These are phyloP conservation scores for Paecilomyces variotii DNA, from an alignment of 2,329 filamentous ascomycete genomes.

Conservation along the genomic window DNA sequence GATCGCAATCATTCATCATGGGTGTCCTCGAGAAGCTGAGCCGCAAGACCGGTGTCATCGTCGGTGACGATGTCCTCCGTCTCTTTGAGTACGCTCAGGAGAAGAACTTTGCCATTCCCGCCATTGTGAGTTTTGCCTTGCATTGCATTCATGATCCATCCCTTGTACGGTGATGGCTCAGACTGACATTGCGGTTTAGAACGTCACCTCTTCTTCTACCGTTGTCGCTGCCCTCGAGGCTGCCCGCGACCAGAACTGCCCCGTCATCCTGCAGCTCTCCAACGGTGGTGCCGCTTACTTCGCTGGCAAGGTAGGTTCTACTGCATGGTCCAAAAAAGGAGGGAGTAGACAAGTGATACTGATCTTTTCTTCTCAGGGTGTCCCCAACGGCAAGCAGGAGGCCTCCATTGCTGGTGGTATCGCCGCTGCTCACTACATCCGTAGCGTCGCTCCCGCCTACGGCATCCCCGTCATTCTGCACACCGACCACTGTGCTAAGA, in stretches of 20 bases:
- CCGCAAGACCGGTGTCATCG: constrained; percentile 59
- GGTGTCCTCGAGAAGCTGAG: constrained; percentile 48
- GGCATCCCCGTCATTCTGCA: constrained; percentile 87
- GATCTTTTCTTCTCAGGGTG: constrained; percentile 44
- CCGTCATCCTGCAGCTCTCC: constrained; percentile 87
- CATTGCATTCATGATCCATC: background rate
- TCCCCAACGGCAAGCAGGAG: constrained; percentile 73
- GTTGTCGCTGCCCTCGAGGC: constrained; percentile 86
- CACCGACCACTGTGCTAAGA: constrained; percentile 99
- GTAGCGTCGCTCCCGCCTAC: constrained; percentile 76
- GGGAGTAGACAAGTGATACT: background rate
- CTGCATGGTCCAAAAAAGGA: too few species aligned
- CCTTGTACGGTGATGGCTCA: background rate
- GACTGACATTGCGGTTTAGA: constrained; percentile 36
- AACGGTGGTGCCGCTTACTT: constrained; percentile 93
- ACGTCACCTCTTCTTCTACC: constrained; percentile 88
- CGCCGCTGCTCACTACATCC: constrained; percentile 89
- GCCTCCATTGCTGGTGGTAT: constrained; percentile 83
- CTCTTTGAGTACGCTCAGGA: constrained; percentile 88
- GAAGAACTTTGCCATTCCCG: constrained; percentile 81
- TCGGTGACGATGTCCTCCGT: constrained; percentile 57
- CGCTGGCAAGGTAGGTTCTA: constrained; percentile 62
- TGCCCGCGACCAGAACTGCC: constrained; percentile 81
- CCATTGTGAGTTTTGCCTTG: constrained; percentile 57
- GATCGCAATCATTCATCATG: constrained; percentile 23